Conservation (phyloP, 2,329 filamentous ascomycete genomes). For the Phialemonium atrogriseum region DNA sequence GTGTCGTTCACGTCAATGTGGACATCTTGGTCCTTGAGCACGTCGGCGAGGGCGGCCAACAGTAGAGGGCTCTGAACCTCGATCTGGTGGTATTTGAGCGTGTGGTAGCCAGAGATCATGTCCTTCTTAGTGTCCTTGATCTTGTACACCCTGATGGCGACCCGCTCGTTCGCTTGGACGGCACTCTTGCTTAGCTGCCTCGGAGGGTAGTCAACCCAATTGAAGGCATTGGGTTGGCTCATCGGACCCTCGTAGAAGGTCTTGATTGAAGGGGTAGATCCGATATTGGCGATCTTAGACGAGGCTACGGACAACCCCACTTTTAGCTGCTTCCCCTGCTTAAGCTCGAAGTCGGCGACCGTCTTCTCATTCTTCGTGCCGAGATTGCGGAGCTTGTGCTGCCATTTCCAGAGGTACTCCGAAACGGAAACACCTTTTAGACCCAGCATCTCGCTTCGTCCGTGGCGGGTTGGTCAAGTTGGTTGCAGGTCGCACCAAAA, state of each 20-base stretch:
- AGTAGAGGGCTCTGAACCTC: conserved; percentile 33
- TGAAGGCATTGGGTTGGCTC: conserved; percentile 14
- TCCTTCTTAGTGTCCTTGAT: conserved; percentile 33
- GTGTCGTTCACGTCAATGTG: conserved; percentile 27
- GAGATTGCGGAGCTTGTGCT: conserved; percentile 14
- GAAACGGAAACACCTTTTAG: too few species aligned
- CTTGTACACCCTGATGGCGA: conserved; percentile 38
- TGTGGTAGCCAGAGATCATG: conserved; percentile 26
- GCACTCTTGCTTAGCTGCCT: conserved; percentile 30
- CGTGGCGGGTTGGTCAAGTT: too few species aligned
- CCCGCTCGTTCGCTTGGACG: conserved; percentile 25
- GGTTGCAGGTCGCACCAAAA: too few species aligned
- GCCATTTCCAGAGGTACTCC: conserved; percentile 15
- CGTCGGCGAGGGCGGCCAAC: conserved; percentile 31
- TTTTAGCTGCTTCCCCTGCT: background rate
- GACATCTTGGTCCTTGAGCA: conserved; percentile 31
- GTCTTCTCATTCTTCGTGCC: conserved; percentile 13
- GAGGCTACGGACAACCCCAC: background rate
- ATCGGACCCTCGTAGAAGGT: conserved; percentile 29
- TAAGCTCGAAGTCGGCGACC: conserved; percentile 12
- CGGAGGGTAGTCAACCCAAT: conserved; percentile 33
- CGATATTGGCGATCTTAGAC: conserved; percentile 12
- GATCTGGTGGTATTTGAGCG: conserved; percentile 30
- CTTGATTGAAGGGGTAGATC: conserved; percentile 21
- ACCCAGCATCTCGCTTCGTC: too few species aligned